phyloP scores from a whole-genome alignment of 441 rosid species.

The Gossypium trilobum region DNA sequence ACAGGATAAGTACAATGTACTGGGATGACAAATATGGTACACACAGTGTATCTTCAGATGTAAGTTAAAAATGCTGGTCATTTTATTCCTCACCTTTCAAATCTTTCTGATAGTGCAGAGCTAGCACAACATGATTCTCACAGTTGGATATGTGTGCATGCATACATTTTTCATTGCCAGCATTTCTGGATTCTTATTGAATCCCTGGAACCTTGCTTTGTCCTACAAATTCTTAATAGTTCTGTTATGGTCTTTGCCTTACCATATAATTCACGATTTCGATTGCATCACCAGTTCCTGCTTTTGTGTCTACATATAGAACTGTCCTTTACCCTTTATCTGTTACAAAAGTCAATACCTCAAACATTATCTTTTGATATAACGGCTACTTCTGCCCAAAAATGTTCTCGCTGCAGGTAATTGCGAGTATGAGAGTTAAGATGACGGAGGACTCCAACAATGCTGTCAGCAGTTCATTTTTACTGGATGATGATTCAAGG shows the following conservation, averaged over 20 bases:
- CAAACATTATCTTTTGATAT: neutral
- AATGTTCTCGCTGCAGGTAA: conserved; percentile 44
- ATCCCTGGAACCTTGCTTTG: neutral
- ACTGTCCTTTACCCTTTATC: neutral
- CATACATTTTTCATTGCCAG: neutral
- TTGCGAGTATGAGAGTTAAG: conserved; percentile 80
- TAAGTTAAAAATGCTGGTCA: conserved; percentile 29
- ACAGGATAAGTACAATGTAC: conserved; percentile 92
- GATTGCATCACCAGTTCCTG: neutral
- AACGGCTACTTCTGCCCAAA: neutral
- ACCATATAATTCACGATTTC: neutral
- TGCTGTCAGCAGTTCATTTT: conserved; percentile 85
- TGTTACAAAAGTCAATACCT: neutral
- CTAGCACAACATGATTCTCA: neutral
- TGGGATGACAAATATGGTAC: conserved; percentile 98
- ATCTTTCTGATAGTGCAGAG: neutral
- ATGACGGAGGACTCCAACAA: conserved; percentile 92
- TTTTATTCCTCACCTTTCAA: neutral
- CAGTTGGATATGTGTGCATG: neutral
- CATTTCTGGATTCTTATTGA: neutral
- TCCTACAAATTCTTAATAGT: neutral
- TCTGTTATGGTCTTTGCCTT: neutral
- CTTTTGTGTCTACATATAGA: neutral
- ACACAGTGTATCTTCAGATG: conserved; percentile 86
- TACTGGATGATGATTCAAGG: conserved; percentile 93